Conservation (phyloP, 257 asterid species). For the Catharanthus roseus region DNA sequence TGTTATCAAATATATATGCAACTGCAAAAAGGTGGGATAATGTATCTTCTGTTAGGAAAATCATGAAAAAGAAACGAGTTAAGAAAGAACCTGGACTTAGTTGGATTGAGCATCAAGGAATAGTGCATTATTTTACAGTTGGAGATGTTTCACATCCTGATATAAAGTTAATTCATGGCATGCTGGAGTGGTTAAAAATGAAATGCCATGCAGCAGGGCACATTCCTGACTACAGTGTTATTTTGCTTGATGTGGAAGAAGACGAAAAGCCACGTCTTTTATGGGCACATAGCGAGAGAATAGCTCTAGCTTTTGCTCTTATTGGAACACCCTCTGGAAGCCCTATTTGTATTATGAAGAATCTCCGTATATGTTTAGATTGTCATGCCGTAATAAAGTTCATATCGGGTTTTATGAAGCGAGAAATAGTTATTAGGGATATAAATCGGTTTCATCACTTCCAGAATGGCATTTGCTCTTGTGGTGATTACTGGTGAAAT, state of each 20-base stretch:
- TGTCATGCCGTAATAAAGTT: slow-evolving; percentile 73
- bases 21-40: slow-evolving; percentile 68
- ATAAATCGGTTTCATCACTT: slow-evolving; percentile 81
- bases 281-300: slow-evolving; percentile 90
- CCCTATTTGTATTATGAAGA: slow-evolving; percentile 75
- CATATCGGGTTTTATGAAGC: slow-evolving; percentile 40
- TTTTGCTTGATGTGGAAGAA: slow-evolving; percentile 87
- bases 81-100: slow-evolving; percentile 95
- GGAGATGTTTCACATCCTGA: slow-evolving; percentile 84
- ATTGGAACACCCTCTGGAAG: slow-evolving; percentile 54
- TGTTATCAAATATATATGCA: slow-evolving; percentile 78
- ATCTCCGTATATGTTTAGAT: slow-evolving; percentile 70
- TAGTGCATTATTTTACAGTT: slow-evolving; percentile 69
- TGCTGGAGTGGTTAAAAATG: slow-evolving; percentile 81
- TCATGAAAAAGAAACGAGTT: slow-evolving; percentile 63
- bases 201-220: slow-evolving; percentile 52
- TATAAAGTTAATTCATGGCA: slow-evolving; percentile 55
- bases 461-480: slow-evolving; percentile 63
- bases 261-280: slow-evolving; percentile 79
- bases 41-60: slow-evolving; percentile 66
- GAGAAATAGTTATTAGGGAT: slow-evolving; percentile 67
- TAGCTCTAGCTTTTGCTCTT: slow-evolving; percentile 83
- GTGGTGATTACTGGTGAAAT: slow-evolving; percentile 86
- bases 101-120: slow-evolving; percentile 81
- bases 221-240: slow-evolving; percentile 49